Evolutionary conservation across 768 basidiomycete species (phyloP).

Genomic region (Trametopsis cervina): DNA sequence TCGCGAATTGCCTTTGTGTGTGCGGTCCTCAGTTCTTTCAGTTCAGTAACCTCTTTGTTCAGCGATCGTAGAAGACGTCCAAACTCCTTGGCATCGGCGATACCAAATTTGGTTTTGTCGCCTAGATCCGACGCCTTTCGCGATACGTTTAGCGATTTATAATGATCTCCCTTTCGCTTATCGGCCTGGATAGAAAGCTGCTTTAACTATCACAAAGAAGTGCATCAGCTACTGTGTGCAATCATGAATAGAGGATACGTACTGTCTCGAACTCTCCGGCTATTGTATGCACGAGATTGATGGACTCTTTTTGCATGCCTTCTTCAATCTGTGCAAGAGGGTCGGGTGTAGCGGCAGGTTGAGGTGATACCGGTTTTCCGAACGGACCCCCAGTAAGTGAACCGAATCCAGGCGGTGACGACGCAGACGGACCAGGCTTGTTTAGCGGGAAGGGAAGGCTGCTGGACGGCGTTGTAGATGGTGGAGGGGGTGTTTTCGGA

Average conservation of each 20-base stretch:
- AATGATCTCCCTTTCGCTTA: slow-evolving; percentile 29
- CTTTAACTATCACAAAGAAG: slow-evolving; percentile 33
- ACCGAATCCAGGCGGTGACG: slow-evolving; percentile 3
- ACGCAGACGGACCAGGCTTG: not conserved
- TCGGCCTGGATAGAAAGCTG: slow-evolving; percentile 31
- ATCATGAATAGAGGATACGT: slow-evolving; percentile 22
- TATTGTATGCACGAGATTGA: slow-evolving; percentile 38
- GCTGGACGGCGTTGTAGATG: too few relatives aligned
- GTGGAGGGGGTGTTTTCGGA: not conserved
- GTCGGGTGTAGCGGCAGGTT: not conserved
- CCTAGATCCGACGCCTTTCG: slow-evolving; percentile 40
- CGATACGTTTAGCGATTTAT: slow-evolving; percentile 31
- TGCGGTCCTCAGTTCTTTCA: slow-evolving; percentile 37
- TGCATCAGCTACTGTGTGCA: not conserved
- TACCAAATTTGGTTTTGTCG: slow-evolving; percentile 43
- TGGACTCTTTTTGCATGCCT: slow-evolving; percentile 66
- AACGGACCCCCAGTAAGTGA: not conserved
- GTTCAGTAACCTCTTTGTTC: slow-evolving; percentile 43
- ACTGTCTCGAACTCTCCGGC: slow-evolving; percentile 54
- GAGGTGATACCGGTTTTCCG: not conserved
- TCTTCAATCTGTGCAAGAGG: slow-evolving; percentile 30
- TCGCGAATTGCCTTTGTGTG: slow-evolving; percentile 42
- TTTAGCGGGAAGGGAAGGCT: not conserved
- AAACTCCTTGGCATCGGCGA: slow-evolving; percentile 47
- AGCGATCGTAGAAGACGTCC: slow-evolving; percentile 38